Evolutionary conservation across 2,329 filamentous ascomycete species (phyloP).

Genomic region (Penicillium sp.): DNA sequence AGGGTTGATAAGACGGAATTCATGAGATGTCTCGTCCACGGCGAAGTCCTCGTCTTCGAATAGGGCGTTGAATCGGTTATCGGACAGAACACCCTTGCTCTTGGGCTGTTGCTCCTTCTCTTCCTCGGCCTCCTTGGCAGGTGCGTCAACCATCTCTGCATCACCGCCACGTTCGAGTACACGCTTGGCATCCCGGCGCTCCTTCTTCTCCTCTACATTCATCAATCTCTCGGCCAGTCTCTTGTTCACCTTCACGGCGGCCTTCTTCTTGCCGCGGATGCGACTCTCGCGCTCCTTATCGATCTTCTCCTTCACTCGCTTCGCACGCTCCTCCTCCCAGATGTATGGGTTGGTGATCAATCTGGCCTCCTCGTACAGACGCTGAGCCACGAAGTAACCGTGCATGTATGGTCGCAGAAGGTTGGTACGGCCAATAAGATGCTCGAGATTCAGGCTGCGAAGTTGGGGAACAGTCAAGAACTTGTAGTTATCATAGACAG

Average conservation of each 20-base stretch:
- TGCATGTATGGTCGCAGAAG: conserved; percentile 97
- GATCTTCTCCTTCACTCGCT: conserved; percentile 91
- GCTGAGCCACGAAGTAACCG: conserved; percentile 95
- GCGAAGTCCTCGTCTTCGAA: conserved; percentile 94
- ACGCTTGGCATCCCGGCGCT: conserved; percentile 49
- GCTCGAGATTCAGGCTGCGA: conserved; percentile 80
- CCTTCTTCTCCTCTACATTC: conserved; percentile 62
- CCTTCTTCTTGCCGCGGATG: conserved; percentile 93
- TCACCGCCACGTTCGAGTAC: conserved; percentile 62
- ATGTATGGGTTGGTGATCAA: conserved; percentile 93
- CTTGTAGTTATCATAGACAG: conserved; percentile 99
- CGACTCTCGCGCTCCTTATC: conserved; percentile 95
- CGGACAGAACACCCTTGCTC: conserved; percentile 71
- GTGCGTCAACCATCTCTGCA: conserved; percentile 43
- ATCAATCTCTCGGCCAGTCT: conserved; percentile 66
- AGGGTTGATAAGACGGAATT: conserved; percentile 88
- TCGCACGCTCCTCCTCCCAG: conserved; percentile 88
- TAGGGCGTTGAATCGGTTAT: conserved; percentile 82
- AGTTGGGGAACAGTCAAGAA: conserved; percentile 91
- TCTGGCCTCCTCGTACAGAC: conserved; percentile 91
- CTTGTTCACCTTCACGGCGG: conserved; percentile 83
- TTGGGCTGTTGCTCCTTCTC: conserved; percentile 35
- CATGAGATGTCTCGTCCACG: conserved; percentile 85
- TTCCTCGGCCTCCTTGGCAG: conserved; percentile 15
- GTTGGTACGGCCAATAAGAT: conserved; percentile 88